Conservation (phyloP, 768 basidiomycete genomes). For the Podaxis pistillaris region DNA sequence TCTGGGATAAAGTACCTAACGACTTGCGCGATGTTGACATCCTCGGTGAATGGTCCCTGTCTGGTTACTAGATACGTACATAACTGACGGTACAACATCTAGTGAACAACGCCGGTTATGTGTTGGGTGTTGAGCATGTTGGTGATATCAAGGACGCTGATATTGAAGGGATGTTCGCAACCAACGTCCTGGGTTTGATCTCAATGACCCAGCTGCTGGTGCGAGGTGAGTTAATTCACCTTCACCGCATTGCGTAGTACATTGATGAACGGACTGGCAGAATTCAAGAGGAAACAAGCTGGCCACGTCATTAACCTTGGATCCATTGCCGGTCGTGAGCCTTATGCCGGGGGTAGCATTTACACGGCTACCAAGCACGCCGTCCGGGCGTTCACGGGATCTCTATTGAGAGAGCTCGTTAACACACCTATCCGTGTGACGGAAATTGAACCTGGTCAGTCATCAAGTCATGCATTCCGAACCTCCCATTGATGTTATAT, state of each 20-base stretch:
- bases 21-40: conserved; percentile 77
- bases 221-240: conserved; percentile 36
- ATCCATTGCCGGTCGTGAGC: conserved; percentile 83
- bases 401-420: conserved; percentile 83
- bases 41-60: conserved; percentile 54
- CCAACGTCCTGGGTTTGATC: conserved; percentile 84
- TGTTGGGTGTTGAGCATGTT: conserved; percentile 82
- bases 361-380: conserved; percentile 92
- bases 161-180: conserved; percentile 80
- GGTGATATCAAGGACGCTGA: conserved; percentile 78
- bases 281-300: conserved; percentile 72
- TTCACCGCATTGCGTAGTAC: not conserved
- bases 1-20: conserved; percentile 70
- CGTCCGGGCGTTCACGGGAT: conserved; percentile 82
- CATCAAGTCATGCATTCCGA: conserved; percentile 14
- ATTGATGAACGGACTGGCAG: conserved; percentile 31
- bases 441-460: conserved; percentile 87
- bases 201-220: conserved; percentile 75
- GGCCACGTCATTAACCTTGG: conserved; percentile 96
- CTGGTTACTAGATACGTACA: not conserved
- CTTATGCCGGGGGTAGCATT: conserved; percentile 89
- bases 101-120: conserved; percentile 82
- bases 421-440: conserved; percentile 92
- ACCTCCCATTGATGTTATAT: conserved; percentile 6
- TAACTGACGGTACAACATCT: not conserved